Base-by-base conservation (phyloP, 2,329 filamentous ascomycete genomes). In the Emydomyces testavorans region DNA sequence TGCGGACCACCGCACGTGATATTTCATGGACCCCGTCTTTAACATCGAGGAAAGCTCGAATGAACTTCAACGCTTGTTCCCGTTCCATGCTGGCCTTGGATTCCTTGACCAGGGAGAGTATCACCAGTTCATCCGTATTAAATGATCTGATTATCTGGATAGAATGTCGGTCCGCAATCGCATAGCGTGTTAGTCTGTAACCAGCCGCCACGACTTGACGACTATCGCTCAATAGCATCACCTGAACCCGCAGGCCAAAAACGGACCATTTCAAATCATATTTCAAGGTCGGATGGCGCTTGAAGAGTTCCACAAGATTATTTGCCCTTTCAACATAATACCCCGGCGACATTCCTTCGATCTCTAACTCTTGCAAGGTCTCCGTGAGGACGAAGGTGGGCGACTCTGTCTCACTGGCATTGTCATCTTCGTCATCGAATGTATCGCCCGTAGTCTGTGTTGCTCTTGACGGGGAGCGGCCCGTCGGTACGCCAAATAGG, bases 241-340 rank as follows among this genome's bases (percentile, higher is more conserved):
- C 82, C 66, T 98, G 92, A 72, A 96, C 89, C 36, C 92, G 79
- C 41, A 93, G 69, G 1, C 93, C 92, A 65, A 98, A 98, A 1
- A 94, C 82, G 3, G 88, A 85, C 92, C 92, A 98, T 1, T 87
- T 89, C 41, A 98, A 71, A 65, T 98, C 93, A 63, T 96, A 95
- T 62, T 98, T 98, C 49, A 98, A 74, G 1, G 86, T 90, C 1
- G 88, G 86, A 65, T 96, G 80, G 46, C 87, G 78, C 64, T 90
- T 94, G 69, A 98, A 94, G n/a, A 98, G 73, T 53, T 93, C 85
- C n/a, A 96, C 92, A 6, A 98, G 74, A 54, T 79, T 85, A 62
- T 98, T 98, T 21, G 88, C 88, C 52, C 87, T 80, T 51, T 85
- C 85, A 45, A 98, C 90, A 61, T 98, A 98, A 68, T 94, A 95